phyloP scores from a whole-genome alignment of 345 rosid species.

The Limnanthes douglasii region DNA sequence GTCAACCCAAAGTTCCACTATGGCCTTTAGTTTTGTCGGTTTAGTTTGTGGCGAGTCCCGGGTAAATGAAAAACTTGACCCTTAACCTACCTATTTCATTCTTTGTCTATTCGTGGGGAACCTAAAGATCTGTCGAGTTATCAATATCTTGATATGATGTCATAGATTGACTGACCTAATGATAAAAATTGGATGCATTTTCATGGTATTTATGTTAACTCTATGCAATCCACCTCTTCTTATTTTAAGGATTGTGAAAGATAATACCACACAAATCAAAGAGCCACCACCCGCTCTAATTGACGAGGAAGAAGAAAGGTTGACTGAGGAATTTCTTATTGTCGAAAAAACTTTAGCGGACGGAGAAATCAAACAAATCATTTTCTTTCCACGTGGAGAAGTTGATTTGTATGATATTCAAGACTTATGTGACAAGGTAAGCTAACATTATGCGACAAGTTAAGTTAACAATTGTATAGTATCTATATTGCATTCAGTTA shows the following conservation, averaged over 20 bases:
- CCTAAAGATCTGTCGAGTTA: too few species aligned
- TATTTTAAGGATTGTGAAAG: conserved; percentile 35
- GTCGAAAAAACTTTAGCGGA: conserved; percentile 46
- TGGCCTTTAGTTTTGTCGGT: too few species aligned
- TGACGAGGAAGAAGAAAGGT: conserved; percentile 38
- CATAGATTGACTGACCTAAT: too few species aligned
- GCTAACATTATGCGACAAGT: conserved; percentile 33
- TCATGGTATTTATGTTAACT: too few species aligned
- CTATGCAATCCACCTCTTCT: too few species aligned
- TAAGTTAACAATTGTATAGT: conserved; percentile 92
- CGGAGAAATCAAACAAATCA: conserved; percentile 61
- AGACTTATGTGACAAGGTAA: conserved; percentile 80
- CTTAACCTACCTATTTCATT: conserved; percentile 3
- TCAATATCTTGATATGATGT: too few species aligned
- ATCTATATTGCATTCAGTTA: conserved; percentile 63
- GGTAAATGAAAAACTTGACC: not conserved
- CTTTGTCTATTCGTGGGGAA: too few species aligned
- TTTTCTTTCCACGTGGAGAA: conserved; percentile 83
- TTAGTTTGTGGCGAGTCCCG: too few species aligned
- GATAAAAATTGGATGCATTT: too few species aligned
- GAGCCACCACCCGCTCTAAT: conserved; percentile 33
- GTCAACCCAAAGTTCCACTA: too few species aligned
- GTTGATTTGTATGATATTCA: conserved; percentile 90
- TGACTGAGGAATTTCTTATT: conserved; percentile 64
- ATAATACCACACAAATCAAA: conserved; percentile 42